Percentiles rank a stretch among this genome's conserved stretches.
These are phyloP conservation scores for Saccharomyces uvarum DNA, from an alignment of 1,139 yeast genomes.

Conservation along the genomic window DNA sequence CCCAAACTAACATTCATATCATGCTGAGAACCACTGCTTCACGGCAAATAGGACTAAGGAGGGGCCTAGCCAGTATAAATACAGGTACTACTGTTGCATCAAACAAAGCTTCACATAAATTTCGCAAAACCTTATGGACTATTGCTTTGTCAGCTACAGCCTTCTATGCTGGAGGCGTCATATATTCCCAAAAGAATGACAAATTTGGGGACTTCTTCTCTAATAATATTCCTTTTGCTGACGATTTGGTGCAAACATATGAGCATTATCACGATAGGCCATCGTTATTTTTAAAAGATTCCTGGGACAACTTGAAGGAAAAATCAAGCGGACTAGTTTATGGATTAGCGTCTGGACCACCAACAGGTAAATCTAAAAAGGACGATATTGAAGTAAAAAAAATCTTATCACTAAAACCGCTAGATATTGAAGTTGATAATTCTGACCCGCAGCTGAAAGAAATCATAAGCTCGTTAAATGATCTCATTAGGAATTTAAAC, in stretches of 20 bases:
- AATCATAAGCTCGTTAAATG: constrained; percentile 32
- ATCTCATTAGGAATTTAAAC: constrained; percentile 32
- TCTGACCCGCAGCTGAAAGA: constrained; percentile 29
- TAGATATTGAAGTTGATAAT: constrained; percentile 22
- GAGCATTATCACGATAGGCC: constrained; percentile 37
- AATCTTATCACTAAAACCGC: constrained; percentile 23
- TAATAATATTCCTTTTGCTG: constrained; percentile 56
- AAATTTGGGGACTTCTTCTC: constrained; percentile 44
- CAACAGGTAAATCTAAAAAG: not conserved
- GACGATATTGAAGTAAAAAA: constrained; percentile 6
- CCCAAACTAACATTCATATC: not conserved
- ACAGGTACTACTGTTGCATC: constrained; percentile 10
- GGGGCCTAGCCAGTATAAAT: constrained; percentile 5
- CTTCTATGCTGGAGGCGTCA: constrained; percentile 40
- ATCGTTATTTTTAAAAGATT: constrained; percentile 14
- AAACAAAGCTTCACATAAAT: constrained; percentile 16
- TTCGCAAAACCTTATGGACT: constrained; percentile 29
- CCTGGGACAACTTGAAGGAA: constrained; percentile 51
- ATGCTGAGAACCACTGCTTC: constrained; percentile 2
- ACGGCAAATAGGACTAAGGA: not conserved
- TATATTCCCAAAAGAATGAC: constrained; percentile 38
- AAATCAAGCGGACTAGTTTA: constrained; percentile 78
- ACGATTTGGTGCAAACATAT: constrained; percentile 41
- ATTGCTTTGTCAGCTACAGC: constrained; percentile 33
- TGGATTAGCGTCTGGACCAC: constrained; percentile 34